Conservation (phyloP, 78 protist genomes). For the Dictyostelium citrinum region DNA sequence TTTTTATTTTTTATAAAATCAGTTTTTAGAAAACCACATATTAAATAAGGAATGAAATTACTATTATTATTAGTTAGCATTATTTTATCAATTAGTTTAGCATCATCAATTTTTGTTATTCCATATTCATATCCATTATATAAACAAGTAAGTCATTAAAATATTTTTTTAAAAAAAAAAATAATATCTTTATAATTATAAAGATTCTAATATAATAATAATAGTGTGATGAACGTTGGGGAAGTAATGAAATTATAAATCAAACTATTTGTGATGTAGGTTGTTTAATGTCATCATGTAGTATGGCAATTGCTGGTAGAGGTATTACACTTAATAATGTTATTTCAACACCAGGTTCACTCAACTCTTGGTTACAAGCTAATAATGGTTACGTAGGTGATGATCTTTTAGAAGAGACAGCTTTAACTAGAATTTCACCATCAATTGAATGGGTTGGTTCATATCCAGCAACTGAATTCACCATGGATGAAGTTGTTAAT, state of each 20-base stretch:
- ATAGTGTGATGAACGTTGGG: slow-evolving; percentile 68
- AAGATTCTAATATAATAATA: neutral
- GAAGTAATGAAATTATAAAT: neutral
- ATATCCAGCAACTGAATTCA: neutral
- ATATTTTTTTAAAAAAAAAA: too few relatives aligned
- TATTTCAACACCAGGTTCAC: neutral
- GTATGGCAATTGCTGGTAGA: slow-evolving; percentile 57
- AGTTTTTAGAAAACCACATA: neutral
- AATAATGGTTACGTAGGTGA: slow-evolving; percentile 25
- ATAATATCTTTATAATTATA: too few relatives aligned
- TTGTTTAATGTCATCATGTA: slow-evolving; percentile 48
- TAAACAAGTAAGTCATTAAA: slow-evolving; percentile 70
- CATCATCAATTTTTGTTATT: neutral
- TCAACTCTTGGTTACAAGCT: slow-evolving; percentile 21
- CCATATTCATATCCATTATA: slow-evolving; percentile 64
- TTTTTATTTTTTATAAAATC: neutral
- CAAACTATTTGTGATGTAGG: slow-evolving; percentile 62
- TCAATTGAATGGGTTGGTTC: slow-evolving; percentile 64
- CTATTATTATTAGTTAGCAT: neutral
- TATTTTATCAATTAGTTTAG: neutral
- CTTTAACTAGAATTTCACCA: neutral
- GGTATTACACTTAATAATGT: slow-evolving; percentile 19
- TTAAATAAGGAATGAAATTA: neutral
- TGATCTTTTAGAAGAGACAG: slow-evolving; percentile 17
- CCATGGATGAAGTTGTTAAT: neutral